Percentiles rank a stretch among this genome's conserved stretches.
Evolutionary conservation across 345 rosid genomes (phyloP).

Genomic region (Hirschfeldia incana): DNA sequence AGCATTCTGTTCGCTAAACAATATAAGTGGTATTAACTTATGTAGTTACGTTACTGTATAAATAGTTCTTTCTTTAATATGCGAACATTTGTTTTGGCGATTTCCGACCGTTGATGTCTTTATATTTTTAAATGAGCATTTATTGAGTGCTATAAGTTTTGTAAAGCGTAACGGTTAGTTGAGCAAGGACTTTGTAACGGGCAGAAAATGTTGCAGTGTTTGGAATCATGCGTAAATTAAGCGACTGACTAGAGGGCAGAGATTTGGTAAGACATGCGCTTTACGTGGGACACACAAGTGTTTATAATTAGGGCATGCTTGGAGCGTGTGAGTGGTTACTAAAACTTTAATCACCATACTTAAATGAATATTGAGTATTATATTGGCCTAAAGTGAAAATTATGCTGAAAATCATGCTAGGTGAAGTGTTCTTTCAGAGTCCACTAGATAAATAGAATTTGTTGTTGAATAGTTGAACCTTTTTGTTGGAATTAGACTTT

Average conservation of each 20-base stretch:
- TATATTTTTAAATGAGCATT: neutral
- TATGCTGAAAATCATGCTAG: conserved; percentile 12
- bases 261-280: conserved; percentile 3
- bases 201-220: conserved; percentile 5
- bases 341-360: neutral
- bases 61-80: neutral
- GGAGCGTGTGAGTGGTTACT: neutral
- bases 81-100: neutral
- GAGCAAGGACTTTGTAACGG: conserved; percentile 24
- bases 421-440: conserved; percentile 19
- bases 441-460: neutral
- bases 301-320: conserved; percentile 12
- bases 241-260: neutral
- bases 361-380: neutral
- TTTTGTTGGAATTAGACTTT: neutral
- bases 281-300: neutral
- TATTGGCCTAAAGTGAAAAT: neutral
- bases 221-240: neutral
- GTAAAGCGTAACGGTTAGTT: conserved; percentile 28
- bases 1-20: neutral
- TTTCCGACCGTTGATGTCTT: neutral
- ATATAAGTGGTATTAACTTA: neutral
- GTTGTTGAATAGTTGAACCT: neutral
- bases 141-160: conserved; percentile 12
- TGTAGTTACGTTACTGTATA: neutral